Conservation (phyloP, 2,329 filamentous ascomycete species). For the Tolypocladium capitatum region DNA sequence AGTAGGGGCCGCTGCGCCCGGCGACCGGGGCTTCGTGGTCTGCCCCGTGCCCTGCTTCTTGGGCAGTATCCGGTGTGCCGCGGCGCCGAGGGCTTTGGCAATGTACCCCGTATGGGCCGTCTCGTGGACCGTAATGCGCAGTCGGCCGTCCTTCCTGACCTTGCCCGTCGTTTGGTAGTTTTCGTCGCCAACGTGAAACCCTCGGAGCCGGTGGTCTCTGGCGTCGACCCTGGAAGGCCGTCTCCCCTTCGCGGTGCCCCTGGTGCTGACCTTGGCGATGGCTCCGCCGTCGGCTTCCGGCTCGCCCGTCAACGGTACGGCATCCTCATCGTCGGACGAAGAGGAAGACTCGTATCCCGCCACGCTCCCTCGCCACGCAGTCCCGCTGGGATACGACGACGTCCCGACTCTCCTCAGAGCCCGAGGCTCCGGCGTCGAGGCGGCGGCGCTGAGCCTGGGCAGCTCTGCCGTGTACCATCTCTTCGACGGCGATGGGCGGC, state of each 20-base stretch:
- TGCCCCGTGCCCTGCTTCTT: slow-evolving; percentile 7
- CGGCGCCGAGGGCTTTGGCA: slow-evolving; percentile 57
- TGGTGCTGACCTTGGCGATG: background rate
- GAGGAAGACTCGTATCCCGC: background rate
- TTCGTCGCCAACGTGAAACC: slow-evolving; percentile 30
- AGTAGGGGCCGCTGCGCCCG: slow-evolving; percentile 9
- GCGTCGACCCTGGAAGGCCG: background rate
- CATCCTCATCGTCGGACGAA: background rate
- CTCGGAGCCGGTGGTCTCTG: background rate
- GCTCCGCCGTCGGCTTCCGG: background rate
- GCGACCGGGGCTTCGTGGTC: slow-evolving; percentile 3
- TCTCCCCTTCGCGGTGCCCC: background rate
- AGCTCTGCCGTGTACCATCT: background rate
- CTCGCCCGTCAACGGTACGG: background rate
- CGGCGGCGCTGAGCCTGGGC: background rate
- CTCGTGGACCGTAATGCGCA: slow-evolving; percentile 62
- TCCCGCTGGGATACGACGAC: background rate
- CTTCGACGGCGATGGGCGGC: background rate
- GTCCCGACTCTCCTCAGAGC: background rate
- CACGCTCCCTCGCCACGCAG: background rate
- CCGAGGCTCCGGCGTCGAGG: background rate
- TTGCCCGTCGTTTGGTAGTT: slow-evolving; percentile 51
- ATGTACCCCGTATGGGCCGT: slow-evolving; percentile 57
- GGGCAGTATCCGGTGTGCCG: slow-evolving; percentile 30
- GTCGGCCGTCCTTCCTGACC: slow-evolving; percentile 54